These are phyloP conservation scores for Ceratobasidium sp. DNA, from an alignment of 1,284 basidiomycete genomes.

Conservation along the genomic window DNA sequence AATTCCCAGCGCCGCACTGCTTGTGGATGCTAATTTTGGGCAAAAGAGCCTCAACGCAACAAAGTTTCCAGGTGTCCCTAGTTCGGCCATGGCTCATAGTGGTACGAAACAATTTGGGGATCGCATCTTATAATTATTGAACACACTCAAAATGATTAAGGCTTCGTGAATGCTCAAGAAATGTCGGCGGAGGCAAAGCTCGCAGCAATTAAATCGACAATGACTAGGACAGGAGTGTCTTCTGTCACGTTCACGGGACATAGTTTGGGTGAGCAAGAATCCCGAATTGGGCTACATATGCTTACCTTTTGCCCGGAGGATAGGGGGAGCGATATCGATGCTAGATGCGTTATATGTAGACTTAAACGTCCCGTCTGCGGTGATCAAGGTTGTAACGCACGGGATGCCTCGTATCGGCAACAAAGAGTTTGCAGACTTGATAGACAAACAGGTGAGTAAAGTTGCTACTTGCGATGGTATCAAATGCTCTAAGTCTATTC, in stretches of 20 bases:
- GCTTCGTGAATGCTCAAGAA: constrained; percentile 36
- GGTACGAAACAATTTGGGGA: neutral
- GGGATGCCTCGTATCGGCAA: constrained; percentile 55
- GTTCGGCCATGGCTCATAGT: constrained; percentile 29
- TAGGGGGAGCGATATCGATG: constrained; percentile 66
- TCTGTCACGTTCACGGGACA: constrained; percentile 10
- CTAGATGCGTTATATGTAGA: constrained; percentile 58
- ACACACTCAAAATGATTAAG: neutral
- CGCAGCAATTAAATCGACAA: constrained; percentile 34
- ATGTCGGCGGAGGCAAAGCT: constrained; percentile 12
- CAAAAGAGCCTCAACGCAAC: neutral
- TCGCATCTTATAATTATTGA: neutral
- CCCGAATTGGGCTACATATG: too few species aligned
- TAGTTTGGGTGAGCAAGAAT: neutral
- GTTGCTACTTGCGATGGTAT: neutral
- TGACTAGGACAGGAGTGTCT: neutral
- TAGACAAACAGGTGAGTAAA: constrained; percentile 29
- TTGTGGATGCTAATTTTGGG: constrained; percentile 15
- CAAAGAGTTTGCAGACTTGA: constrained; percentile 44
- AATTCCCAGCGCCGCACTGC: neutral
- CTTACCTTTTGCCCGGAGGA: neutral
- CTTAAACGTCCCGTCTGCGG: constrained; percentile 44
- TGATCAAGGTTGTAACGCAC: constrained; percentile 44
- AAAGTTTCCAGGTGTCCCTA: constrained; percentile 25
- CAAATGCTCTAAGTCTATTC: neutral